Evolutionary conservation across 2,329 filamentous ascomycete species (phyloP), one percentile per base, ranked within the genome.

Genomic region (Metarhizium sp.): DNA sequence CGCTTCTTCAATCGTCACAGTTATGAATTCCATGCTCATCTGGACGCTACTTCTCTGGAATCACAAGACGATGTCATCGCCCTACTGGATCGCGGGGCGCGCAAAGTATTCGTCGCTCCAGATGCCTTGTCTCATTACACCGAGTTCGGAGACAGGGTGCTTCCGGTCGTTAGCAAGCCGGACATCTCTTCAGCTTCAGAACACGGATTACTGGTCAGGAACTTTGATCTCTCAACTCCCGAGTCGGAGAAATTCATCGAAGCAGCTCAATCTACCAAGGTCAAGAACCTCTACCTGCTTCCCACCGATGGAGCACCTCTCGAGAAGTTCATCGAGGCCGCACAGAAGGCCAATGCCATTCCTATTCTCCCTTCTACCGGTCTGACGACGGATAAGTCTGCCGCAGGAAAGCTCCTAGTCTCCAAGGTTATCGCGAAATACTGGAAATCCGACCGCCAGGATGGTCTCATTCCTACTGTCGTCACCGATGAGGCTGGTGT

Each of bases 401-500:
- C 86, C 51, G 68, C 78, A 11, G 74, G 77, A 47, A 79, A 75
- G 65, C 63, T 73, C 38, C 68, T 79, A 52, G 74, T 96, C 30
- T 85, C 85, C 42, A 84, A 82, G 63, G 73, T 96, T 34, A 77
- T 97, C 58, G 81, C 90, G 52, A 79, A 82, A 2, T 84, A 85
- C 60, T 91, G 91, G 72, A 86, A 81, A 59, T 90, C 88, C 43
- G 94, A 99, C 70, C 81, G 91, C 59, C 72, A 83, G 4, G 95
- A 96, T 67, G 87, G 88, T 8, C 79, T 99, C 8, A 84, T 95
- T 62, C 87, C 94, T 2, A 99, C 94, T 0, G 81, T 96, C 4
- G 94, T 99, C 7, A 91, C 88, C 1, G 90, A 99, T 67, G 90
- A 96, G 75, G 78, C 87, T 51, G 92, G 91, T 1, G 77, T 88